Base-by-base conservation (phyloP, 768 basidiomycete genomes). In the Rhodosporidiobolus sp. region DNA sequence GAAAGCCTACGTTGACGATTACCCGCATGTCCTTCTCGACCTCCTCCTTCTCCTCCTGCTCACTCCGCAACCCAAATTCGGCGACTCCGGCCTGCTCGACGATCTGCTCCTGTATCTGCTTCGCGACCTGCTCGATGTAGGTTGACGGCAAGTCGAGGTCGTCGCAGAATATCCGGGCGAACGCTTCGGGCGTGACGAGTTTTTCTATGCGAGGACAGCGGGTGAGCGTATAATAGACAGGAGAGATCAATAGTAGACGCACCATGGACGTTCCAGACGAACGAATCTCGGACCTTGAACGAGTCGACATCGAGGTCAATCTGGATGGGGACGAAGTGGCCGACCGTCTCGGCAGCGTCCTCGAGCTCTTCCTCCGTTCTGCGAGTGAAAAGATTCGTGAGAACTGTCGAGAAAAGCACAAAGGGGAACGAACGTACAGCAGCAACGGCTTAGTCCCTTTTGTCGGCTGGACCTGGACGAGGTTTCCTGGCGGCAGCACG, bases 251-350 rank as follows among this genome's bases (percentile, higher is more conserved):
- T 8, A 45, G 45, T 1, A 7, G 0, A 69, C 82, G 60, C 65
- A 83, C 83, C 95, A 79, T 92, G 87, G 57, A 94, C 81, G 78
- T 98, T 96, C 96, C 96, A 99, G 19, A 92, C 86, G 80, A 99
- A 98, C 78, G 89, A 90, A 79, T 99, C 96, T 53, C 94, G 89
- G 80, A 99, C 87, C 77, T 94, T 85, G 78, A 91, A 91, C 0
- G 90, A 90, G 19, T 92, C 91, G 19, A 90, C 92, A 79, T 97
- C 94, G 77, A 99, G 88, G 77, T 98, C 94, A 63, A 99, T 90
- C 57, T 92, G 91, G 69, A 99, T 92, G 6, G 96, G 96, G 20
- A 98, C 87, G 46, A 95, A 87, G 9, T 85, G 79, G 4, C 85
- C 84, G 1, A 83, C 80, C 70, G 82, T 81, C 57, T 83, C 79